Conservation (phyloP, 2,329 filamentous ascomycete genomes). For the Eutypella sp. region DNA sequence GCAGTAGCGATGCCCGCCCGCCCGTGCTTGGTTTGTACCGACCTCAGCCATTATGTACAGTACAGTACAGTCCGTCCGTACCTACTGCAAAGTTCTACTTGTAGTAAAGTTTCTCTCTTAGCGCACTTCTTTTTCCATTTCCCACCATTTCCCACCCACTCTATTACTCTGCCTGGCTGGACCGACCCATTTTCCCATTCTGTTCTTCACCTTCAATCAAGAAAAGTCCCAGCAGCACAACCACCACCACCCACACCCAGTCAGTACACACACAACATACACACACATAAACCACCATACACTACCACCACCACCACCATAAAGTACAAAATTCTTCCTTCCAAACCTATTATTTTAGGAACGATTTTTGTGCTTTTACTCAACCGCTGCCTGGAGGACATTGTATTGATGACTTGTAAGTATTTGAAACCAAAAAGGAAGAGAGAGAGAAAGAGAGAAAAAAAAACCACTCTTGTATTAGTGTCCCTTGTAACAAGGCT, state of each 20-base stretch:
- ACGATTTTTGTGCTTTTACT: constrained; percentile 9
- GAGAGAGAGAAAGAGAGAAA: too few species aligned
- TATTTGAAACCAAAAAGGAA: too few species aligned
- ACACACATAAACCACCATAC: neutral
- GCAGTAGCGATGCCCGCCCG: too few species aligned
- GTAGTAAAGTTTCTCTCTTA: neutral
- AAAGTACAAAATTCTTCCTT: constrained; percentile 9
- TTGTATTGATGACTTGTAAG: constrained; percentile 30
- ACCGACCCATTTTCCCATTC: constrained; percentile 1
- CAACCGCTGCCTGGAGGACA: constrained; percentile 11
- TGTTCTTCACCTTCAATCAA: constrained; percentile 1
- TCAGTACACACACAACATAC: neutral
- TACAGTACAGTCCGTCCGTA: too few species aligned
- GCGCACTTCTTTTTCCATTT: neutral
- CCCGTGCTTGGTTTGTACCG: neutral
- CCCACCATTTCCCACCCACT: neutral
- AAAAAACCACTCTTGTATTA: constrained; percentile 12
- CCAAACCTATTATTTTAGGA: constrained; percentile 16
- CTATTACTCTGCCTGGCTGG: neutral
- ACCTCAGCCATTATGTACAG: too few species aligned
- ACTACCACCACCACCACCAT: constrained; percentile 14
- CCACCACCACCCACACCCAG: constrained; percentile 1
- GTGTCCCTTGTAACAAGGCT: constrained; percentile 23
- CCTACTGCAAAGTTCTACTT: too few species aligned
- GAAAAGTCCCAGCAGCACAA: constrained; percentile 1